Evolutionary conservation across 169 alveolate species (phyloP).

Genomic region (Fabrea salina): DNA sequence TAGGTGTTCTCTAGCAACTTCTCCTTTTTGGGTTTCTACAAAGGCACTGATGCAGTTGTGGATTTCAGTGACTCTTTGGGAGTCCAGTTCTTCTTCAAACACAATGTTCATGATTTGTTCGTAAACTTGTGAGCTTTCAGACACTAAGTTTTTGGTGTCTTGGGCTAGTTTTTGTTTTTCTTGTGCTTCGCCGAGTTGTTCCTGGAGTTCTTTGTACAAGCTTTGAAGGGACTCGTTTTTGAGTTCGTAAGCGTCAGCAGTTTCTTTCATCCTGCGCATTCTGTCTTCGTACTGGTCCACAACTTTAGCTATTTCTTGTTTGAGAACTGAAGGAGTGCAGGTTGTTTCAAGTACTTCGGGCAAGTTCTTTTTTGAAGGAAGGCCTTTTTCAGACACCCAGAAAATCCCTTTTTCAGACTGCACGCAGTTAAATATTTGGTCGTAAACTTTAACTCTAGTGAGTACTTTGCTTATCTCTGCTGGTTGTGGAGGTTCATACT

Average conservation of each 20-base stretch:
- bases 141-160: not conserved
- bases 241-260: not conserved
- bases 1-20: constrained; percentile 9
- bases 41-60: not conserved
- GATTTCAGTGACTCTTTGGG: not conserved
- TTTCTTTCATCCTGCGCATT: not conserved
- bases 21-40: not conserved
- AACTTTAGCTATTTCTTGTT: not conserved
- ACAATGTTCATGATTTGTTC: not conserved
- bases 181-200: not conserved
- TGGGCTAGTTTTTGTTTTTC: not conserved
- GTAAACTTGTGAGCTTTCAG: not conserved
- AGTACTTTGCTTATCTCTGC: not conserved
- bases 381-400: not conserved
- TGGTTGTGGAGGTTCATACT: constrained; percentile 13
- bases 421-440: not conserved
- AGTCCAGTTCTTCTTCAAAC: not conserved
- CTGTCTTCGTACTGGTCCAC: not conserved
- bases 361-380: not conserved
- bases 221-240: not conserved
- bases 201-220: not conserved
- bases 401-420: not conserved
- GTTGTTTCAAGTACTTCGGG: constrained; percentile 6
- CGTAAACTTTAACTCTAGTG: not conserved
- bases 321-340: not conserved